Base-by-base conservation (phyloP, 2,329 filamentous ascomycete species). In the Fusarium decemcellulare region DNA sequence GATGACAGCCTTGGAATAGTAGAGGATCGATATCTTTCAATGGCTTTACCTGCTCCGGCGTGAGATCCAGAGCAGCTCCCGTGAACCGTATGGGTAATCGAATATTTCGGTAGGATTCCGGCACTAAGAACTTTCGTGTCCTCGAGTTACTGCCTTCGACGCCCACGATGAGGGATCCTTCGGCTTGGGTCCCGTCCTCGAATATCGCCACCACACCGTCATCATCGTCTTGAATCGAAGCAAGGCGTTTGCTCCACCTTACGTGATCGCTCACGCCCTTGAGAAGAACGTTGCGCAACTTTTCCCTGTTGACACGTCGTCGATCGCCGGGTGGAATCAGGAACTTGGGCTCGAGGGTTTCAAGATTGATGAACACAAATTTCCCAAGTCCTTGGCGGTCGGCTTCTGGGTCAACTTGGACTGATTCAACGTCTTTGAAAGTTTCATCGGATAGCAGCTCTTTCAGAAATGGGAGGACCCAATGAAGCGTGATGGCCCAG, bases 401-500 rank as follows among this genome's bases (percentile, higher is more conserved):
- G 65, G 84, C 78, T 65, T 83, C 76, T 27, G 68, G 78, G 60
- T 73, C 76, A 77, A 63, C 76, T 60, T 78, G 76, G 42, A 71
- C 73, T 12, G 63, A 59, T 36, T 78, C 74, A 18, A 78, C 51
- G 10, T 60, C 65, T 4, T 54, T 59, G 7, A 76, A 40, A 1
- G 74, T 76, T 8, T 64, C 61, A 7, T 59, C 59, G 18, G 74
- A 74, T 3, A 78, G 57, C 14, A 78, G 63, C 59, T 76, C 59
- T 15, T 57, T 52, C 10, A 78, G 67, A 37, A 72, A 77, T 3
- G 70, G 75, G 12, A 89, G 78, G 18, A 81, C 85, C 87, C 88
- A 90, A 71, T 90, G 87, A 36, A 90, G 76, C 2, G 88, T 90
- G 53, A 91, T 80, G 43, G 86, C 88, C 88, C 88, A 90, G 50